These are phyloP conservation scores for Westerdykella ornata DNA, from an alignment of 2,329 filamentous ascomycete species.

Conservation along the genomic window DNA sequence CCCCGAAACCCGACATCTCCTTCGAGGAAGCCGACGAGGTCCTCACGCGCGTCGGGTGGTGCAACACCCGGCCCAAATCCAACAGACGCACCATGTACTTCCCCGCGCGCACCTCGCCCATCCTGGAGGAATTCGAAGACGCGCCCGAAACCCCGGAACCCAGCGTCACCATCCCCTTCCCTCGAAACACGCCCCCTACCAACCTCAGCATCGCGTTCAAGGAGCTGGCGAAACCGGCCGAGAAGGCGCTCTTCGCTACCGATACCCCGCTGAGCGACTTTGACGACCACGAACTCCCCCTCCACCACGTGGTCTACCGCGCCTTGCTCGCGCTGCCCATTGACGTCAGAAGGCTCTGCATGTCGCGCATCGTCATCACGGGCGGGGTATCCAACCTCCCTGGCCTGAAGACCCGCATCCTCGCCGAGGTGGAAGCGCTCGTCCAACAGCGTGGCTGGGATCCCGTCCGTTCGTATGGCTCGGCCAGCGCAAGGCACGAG, in stretches of 20 bases:
- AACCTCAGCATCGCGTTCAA: constrained; percentile 62
- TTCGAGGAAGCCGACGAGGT: constrained; percentile 82
- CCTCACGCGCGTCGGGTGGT: constrained; percentile 71
- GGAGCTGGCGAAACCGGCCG: constrained; percentile 65
- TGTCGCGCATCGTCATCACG: constrained; percentile 80
- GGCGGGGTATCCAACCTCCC: constrained; percentile 74
- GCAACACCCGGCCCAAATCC: constrained; percentile 37
- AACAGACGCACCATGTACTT: constrained; percentile 31
- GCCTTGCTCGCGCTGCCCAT: constrained; percentile 68
- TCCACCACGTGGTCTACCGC: constrained; percentile 70
- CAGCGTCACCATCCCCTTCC: constrained; percentile 30
- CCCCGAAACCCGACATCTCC: constrained; percentile 24
- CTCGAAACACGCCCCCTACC: constrained; percentile 34
- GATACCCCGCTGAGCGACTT: constrained; percentile 51
- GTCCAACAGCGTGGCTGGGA: constrained; percentile 70
- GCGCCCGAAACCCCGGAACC: constrained; percentile 31
- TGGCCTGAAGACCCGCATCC: constrained; percentile 68
- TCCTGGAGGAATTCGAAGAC: constrained; percentile 41
- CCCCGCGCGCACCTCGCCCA: constrained; percentile 31
- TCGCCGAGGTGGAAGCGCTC: constrained; percentile 65
- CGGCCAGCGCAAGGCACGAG: constrained; percentile 40
- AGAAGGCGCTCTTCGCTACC: constrained; percentile 64
- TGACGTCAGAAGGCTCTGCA: constrained; percentile 77
- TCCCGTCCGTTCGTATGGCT: constrained; percentile 62
- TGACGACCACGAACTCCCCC: constrained; percentile 79